Base-by-base conservation (phyloP, 2,329 filamentous ascomycete species). In the Scleromitrula shiraiana region DNA sequence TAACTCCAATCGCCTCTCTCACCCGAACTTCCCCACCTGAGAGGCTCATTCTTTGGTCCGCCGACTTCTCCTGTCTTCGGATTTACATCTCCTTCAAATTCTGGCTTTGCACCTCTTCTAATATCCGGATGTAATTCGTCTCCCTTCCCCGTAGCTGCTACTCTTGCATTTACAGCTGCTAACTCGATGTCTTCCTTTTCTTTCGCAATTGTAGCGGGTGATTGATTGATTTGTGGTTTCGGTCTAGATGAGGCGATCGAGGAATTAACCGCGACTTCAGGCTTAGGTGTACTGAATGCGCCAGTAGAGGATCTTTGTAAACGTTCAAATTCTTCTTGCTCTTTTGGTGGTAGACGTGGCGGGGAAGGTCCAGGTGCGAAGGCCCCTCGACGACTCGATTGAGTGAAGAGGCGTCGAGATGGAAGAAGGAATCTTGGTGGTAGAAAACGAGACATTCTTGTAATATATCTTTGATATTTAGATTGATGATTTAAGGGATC, bases 51-150 rank as follows among this genome's bases (percentile, higher is more conserved):
- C 80, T 97, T 98, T 5, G 93, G 93, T 1, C 93, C 93, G 5
- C 93, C 93, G 9, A 96, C 80, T 74, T 98, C 93, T 20, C 93
- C 93, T 1, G 93, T 98, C 73, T 83, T 85, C 2, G 93, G 93
- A 66, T 98, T 97, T 47, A 74, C 76, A 46, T 97, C 90, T 50
- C 93, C 93, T 57, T 91, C 82, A 60, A 98, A 98, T 70, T 97
- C 91, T 2, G 93, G 90, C 60, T 82, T 78, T 36, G 89, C 84
- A 29, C 91, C 91, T 54, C 81, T 72, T 55, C 83, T 74, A 49
- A 91, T 70, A 64, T 88, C 81, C 0, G 82, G 82, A 63, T 87
- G 83, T 17, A 85, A 65, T 52, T 83, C 77, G 49, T 82, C 79
- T 51, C 80, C 81, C 41, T 78, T 70, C 33, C 75, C 76, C n/a